These are phyloP conservation scores for Solanum pinnatisectum DNA, from an alignment of 257 asterid genomes.

Conservation along the genomic window DNA sequence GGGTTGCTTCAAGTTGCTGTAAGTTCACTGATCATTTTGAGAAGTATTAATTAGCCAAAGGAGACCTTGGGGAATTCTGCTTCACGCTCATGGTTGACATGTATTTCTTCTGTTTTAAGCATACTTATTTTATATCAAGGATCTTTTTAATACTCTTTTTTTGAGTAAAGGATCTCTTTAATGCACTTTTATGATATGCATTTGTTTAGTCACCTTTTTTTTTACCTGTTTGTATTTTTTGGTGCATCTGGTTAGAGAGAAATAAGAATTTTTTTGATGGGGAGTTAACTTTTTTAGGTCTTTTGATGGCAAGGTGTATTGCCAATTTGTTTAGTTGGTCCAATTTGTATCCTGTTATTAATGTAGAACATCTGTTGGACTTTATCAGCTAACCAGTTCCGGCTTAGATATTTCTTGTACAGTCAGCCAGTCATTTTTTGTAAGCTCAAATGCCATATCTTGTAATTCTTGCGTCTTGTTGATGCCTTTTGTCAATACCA, in stretches of 20 bases:
- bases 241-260: neutral
- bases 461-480: neutral
- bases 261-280: neutral
- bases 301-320: neutral
- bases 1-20: conserved; percentile 89
- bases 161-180: neutral
- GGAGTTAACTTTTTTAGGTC: neutral
- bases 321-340: neutral
- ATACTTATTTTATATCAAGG: neutral
- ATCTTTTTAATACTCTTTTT: neutral
- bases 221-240: neutral
- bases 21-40: conserved; percentile 15
- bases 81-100: neutral
- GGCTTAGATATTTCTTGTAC: neutral
- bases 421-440: neutral
- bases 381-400: neutral
- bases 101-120: neutral
- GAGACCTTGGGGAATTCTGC: neutral
- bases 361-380: neutral
- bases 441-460: neutral
- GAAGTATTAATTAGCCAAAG: neutral
- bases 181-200: neutral
- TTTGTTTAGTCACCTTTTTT: neutral
- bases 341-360: neutral
- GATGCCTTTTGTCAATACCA: neutral